Evolutionary conservation across 2,329 filamentous ascomycete species (phyloP), one percentile per base, ranked within the genome.

Genomic region (Trichoderma brevicompactum): DNA sequence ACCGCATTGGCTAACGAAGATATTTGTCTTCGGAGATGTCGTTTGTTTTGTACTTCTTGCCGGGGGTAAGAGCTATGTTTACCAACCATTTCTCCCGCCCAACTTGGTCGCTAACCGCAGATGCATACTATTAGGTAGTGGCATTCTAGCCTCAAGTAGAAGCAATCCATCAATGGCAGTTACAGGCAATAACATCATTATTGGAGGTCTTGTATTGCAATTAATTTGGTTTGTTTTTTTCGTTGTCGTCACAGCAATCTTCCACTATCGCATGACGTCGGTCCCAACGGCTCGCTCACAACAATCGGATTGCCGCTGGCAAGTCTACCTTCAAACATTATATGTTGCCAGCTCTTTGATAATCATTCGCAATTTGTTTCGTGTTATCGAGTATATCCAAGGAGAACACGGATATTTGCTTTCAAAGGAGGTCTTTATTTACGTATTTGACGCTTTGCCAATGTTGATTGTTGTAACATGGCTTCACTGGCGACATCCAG

Each of bases 201-300:
- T 88, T 7, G 81, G 69, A 1, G 87, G 87, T 2, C 75, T 89
- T 2, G 72, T 83, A 38, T 72, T 88, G 15, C 87, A 89, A 70
- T 78, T 89, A 28, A 44, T 85, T 48, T 80, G 85, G 64, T 88
- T 89, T 67, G 79, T 78, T 23, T 74, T 87, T 41, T 89, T 89
- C 70, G 73, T 84, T 41, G 64, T 80, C 5, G 79, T 80, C 1
- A 79, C 83, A 0, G 68, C 79, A 2, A 66, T 83, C 0, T 87
- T 87, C 74, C 81, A 88, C 68, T 59, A 68, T n/a, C 71, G 76
- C 19, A 71, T 76, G 66, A 56, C 66, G 1, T 40, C 66, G 46
- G 52, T 59, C n/a, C 54, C 56, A 38, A 53, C 60, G 32, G 28
- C n/a, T 19, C 15, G 65, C 12, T 50, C 64, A 15, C 59, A 38